Percentiles rank a stretch among this genome's conserved stretches.
phyloP scores from a whole-genome alignment of 768 basidiomycete genomes.

The Tricholomella constricta region DNA sequence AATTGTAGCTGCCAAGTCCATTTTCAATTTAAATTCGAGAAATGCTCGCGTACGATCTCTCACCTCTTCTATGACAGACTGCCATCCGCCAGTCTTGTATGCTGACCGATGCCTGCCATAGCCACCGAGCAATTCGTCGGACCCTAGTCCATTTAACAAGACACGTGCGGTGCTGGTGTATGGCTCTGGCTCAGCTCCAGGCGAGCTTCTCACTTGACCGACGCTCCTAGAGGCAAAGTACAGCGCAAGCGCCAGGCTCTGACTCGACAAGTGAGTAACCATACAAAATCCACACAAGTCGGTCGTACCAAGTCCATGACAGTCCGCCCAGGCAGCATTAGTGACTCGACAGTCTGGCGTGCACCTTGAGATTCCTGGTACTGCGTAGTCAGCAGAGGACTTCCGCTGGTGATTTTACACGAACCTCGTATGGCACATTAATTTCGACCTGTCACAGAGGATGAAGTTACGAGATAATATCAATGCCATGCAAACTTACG shows the following conservation, averaged over 20 bases:
- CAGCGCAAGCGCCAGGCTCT: slow-evolving; percentile 92
- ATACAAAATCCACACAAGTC: not conserved
- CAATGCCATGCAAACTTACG: slow-evolving; percentile 42
- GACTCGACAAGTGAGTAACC: not conserved
- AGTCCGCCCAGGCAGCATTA: slow-evolving; percentile 80
- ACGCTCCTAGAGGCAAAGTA: slow-evolving; percentile 88
- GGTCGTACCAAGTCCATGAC: slow-evolving; percentile 87
- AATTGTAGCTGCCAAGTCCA: slow-evolving; percentile 68
- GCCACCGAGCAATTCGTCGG: slow-evolving; percentile 94
- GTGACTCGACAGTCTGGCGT: slow-evolving; percentile 55
- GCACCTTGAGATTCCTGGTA: slow-evolving; percentile 66
- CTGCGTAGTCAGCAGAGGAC: not conserved
- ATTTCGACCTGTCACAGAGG: slow-evolving; percentile 66
- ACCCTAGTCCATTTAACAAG: slow-evolving; percentile 87
- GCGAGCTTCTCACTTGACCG: slow-evolving; percentile 53
- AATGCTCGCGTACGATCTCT: slow-evolving; percentile 6
- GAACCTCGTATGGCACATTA: slow-evolving; percentile 77
- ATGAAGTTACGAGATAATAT: slow-evolving; percentile 8
- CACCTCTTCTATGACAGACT: slow-evolving; percentile 81
- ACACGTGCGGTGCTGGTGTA: slow-evolving; percentile 83
- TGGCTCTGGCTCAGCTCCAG: slow-evolving; percentile 37
- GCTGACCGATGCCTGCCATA: slow-evolving; percentile 87
- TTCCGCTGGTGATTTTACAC: not conserved
- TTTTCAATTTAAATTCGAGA: not conserved
- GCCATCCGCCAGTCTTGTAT: slow-evolving; percentile 69